A percentile compares a stretch with the other conserved stretches of the same genome.
These are phyloP conservation scores for Phytophthora europaea DNA, from an alignment of 352 stramenopile species.

Conservation along the genomic window DNA sequence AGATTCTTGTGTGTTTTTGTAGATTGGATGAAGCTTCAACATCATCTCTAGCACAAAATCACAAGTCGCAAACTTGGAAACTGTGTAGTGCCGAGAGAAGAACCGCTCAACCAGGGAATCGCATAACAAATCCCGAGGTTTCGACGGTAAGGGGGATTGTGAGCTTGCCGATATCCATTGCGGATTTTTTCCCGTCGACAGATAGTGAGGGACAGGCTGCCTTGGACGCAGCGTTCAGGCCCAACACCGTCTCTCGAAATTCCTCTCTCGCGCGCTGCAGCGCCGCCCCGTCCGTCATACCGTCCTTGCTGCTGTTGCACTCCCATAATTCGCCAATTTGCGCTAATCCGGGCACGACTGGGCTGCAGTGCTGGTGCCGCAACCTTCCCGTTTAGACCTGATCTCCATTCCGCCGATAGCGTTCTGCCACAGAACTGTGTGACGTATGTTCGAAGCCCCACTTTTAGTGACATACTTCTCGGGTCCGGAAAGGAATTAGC, in stretches of 20 bases:
- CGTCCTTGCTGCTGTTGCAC: slow-evolving; percentile 11
- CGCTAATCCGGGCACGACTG: background rate
- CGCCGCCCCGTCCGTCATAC: slow-evolving; percentile 18
- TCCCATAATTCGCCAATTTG: background rate
- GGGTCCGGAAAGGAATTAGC: too few relatives aligned
- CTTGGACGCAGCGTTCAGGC: slow-evolving; percentile 81
- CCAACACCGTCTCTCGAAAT: slow-evolving; percentile 69
- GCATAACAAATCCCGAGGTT: too few relatives aligned
- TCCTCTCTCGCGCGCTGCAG: slow-evolving; percentile 50
- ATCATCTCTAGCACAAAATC: too few relatives aligned
- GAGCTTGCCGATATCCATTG: too few relatives aligned
- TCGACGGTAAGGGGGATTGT: too few relatives aligned
- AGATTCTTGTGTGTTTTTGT: too few relatives aligned
- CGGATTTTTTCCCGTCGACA: too few relatives aligned
- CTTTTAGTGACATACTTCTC: slow-evolving; percentile 12
- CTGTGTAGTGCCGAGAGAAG: too few relatives aligned
- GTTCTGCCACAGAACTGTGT: background rate
- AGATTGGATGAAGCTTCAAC: too few relatives aligned
- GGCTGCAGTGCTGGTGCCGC: slow-evolving; percentile 15
- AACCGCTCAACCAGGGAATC: too few relatives aligned
- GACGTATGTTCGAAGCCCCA: too few relatives aligned
- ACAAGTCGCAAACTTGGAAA: too few relatives aligned
- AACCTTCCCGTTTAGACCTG: slow-evolving; percentile 2
- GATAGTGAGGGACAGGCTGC: slow-evolving; percentile 29
- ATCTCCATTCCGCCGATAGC: slow-evolving; percentile 11